phyloP scores from a whole-genome alignment of 441 rosid genomes.

The Cnidoscolus chayamansa region DNA sequence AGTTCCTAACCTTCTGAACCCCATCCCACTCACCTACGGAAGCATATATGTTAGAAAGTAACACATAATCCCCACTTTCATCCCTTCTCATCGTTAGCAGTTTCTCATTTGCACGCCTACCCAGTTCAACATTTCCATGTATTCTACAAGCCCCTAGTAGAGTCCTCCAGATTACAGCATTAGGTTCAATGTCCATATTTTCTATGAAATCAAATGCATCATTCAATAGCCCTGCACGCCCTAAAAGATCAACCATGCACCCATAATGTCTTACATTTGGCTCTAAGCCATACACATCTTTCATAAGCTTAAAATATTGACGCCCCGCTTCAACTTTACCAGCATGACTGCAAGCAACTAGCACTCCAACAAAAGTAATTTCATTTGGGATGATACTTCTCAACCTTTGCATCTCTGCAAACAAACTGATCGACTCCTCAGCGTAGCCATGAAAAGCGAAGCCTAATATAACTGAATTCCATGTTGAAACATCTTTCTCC shows the following conservation, averaged over 20 bases:
- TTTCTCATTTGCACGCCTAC: conserved; percentile 43
- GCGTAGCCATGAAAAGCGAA: conserved; percentile 67
- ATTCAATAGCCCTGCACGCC: conserved; percentile 48
- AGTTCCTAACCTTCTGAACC: conserved; percentile 35
- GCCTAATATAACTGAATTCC: conserved; percentile 78
- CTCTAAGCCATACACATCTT: conserved; percentile 35
- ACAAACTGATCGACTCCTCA: conserved; percentile 49
- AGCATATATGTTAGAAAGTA: conserved; percentile 56
- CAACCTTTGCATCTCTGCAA: conserved; percentile 43
- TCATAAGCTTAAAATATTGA: conserved; percentile 54
- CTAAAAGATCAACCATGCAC: conserved; percentile 58
- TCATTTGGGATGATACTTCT: conserved; percentile 50
- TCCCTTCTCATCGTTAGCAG: conserved; percentile 40
- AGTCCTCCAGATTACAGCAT: conserved; percentile 57
- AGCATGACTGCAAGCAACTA: conserved; percentile 73
- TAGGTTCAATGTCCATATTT: conserved; percentile 54
- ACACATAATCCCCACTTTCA: conserved; percentile 49
- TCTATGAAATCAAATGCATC: conserved; percentile 49
- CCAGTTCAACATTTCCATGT: conserved; percentile 52
- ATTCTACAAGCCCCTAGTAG: conserved; percentile 52
- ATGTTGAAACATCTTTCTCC: conserved; percentile 56
- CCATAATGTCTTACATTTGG: conserved; percentile 52
- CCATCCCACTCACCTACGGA: conserved; percentile 60
- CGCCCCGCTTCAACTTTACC: conserved; percentile 59
- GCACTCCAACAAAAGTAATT: conserved; percentile 71